Conservation (phyloP, 768 basidiomycete genomes). For the Leccinum boreale region DNA sequence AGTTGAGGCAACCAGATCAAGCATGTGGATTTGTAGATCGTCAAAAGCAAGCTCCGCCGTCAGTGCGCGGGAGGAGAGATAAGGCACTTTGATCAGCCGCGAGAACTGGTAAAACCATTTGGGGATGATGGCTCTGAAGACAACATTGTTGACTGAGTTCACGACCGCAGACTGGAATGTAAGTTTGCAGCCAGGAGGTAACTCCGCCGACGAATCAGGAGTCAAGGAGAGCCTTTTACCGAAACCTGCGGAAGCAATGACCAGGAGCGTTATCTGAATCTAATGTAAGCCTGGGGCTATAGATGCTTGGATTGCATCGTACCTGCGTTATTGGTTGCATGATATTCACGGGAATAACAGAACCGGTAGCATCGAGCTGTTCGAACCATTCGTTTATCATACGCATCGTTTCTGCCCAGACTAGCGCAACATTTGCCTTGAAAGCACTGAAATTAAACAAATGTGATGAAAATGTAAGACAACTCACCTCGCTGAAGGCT, state of each 20-base stretch:
- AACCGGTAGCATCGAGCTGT: constrained; percentile 28
- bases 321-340: constrained; percentile 14
- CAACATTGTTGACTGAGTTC: constrained; percentile 17
- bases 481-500: constrained; percentile 47
- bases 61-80: constrained; percentile 31
- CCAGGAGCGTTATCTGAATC: constrained; percentile 34
- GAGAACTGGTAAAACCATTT: constrained; percentile 28
- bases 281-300: neutral
- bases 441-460: neutral
- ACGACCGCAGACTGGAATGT: constrained; percentile 37
- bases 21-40: constrained; percentile 39
- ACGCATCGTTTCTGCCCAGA: constrained; percentile 44
- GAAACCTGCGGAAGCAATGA: constrained; percentile 42
- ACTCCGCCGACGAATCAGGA: constrained; percentile 25
- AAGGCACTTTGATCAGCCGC: constrained; percentile 32
- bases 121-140: constrained; percentile 33
- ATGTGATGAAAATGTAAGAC: neutral
- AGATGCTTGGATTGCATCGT: neutral
- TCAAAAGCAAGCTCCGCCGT: constrained; percentile 33
- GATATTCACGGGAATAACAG: constrained; percentile 22
- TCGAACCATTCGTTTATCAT: constrained; percentile 42
- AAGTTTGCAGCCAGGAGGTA: constrained; percentile 30
- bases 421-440: constrained; percentile 45
- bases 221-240: constrained; percentile 36
- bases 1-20: constrained; percentile 38